Percentiles rank a stretch among this genome's conserved stretches.
Evolutionary conservation across 2,329 filamentous ascomycete genomes (phyloP).

Genomic region (Colletotrichum tofieldiae): DNA sequence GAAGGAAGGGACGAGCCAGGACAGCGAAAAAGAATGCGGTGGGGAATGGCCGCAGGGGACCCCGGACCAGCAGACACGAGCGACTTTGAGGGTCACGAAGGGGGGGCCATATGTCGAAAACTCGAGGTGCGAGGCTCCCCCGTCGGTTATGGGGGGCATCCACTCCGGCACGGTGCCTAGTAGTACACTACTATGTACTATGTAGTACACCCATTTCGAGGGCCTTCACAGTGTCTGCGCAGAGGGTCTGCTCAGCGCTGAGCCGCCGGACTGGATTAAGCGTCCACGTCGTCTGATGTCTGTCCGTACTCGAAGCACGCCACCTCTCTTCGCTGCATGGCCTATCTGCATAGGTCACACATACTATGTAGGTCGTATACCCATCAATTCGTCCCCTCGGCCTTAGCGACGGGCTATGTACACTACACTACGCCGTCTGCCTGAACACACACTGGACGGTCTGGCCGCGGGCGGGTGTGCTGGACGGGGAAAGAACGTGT

Average conservation of each 20-base stretch:
- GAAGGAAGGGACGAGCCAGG: slow-evolving; percentile 35
- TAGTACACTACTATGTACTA: no score
- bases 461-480: not conserved
- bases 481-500: not conserved
- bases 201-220: not conserved
- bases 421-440: no score
- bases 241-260: no score
- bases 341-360: no score
- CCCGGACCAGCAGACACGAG: slow-evolving; percentile 20
- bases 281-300: no score
- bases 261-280: no score
- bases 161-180: slow-evolving; percentile 18
- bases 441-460: not conserved
- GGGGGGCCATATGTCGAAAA: slow-evolving; percentile 3
- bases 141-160: slow-evolving; percentile 12
- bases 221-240: not conserved
- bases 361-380: no score
- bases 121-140: slow-evolving; percentile 16
- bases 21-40: slow-evolving; percentile 2
- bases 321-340: no score
- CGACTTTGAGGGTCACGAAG: not conserved
- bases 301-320: no score
- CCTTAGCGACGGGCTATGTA: no score
- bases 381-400: no score
- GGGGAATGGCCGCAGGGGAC: slow-evolving; percentile 24